Percentiles rank a stretch among this genome's conserved stretches.
Evolutionary conservation across 73 alveolate genomes (phyloP).

Genomic region (Paramecium caudatum): DNA sequence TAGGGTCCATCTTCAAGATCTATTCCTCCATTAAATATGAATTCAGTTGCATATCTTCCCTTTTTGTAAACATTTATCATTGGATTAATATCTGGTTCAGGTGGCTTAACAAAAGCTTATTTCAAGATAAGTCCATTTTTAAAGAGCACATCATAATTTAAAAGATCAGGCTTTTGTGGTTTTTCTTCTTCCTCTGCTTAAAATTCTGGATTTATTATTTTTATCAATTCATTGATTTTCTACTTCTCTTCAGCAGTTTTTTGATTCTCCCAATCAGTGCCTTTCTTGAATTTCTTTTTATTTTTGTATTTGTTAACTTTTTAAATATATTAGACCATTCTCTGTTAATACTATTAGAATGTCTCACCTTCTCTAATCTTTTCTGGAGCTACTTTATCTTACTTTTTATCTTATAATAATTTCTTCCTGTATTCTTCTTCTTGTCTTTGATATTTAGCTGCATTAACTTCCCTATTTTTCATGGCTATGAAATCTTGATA

Average conservation of each 20-base stretch:
- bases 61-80: constrained; percentile 25
- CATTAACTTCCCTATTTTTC: constrained; percentile 21
- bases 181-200: constrained; percentile 8
- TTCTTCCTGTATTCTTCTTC: constrained; percentile 29
- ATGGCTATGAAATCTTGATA: constrained; percentile 18
- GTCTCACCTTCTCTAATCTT: constrained; percentile 43
- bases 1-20: constrained; percentile 72
- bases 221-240: constrained; percentile 4
- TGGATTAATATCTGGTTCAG: constrained; percentile 59
- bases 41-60: constrained; percentile 64
- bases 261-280: constrained; percentile 6
- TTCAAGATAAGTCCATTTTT: constrained; percentile 39
- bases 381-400: constrained; percentile 18
- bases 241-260: constrained; percentile 46
- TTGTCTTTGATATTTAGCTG: constrained; percentile 27
- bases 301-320: constrained; percentile 6
- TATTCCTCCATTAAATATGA: constrained; percentile 42
- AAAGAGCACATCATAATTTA: constrained; percentile 46
- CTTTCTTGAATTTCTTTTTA: constrained; percentile 15
- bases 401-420: constrained; percentile 1
- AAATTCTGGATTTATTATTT: background rate
- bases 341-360: background rate
- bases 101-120: constrained; percentile 58
- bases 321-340: constrained; percentile 14
- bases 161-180: background rate